phyloP scores from a whole-genome alignment of 768 basidiomycete species.

The Boletus rubescentipes region DNA sequence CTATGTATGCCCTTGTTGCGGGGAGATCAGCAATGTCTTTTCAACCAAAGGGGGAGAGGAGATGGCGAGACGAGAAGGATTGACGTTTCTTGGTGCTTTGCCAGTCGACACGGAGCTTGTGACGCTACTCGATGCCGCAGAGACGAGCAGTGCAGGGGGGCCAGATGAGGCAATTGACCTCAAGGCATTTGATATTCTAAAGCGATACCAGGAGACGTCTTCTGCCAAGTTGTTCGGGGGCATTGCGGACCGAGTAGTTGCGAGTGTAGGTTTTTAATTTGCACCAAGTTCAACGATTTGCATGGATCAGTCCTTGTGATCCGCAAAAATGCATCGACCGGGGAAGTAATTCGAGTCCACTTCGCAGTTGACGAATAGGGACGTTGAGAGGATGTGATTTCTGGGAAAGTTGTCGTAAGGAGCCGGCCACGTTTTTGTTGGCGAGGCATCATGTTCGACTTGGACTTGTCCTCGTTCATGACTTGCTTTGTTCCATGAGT shows the following conservation, averaged over 20 bases:
- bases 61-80: constrained; percentile 72
- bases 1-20: constrained; percentile 96
- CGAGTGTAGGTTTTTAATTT: background rate
- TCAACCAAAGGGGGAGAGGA: constrained; percentile 91
- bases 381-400: background rate
- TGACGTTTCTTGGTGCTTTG: constrained; percentile 81
- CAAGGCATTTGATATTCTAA: constrained; percentile 51
- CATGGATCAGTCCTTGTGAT: background rate
- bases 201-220: constrained; percentile 63
- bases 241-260: constrained; percentile 51
- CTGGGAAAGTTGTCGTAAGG: constrained; percentile 29
- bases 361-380: constrained; percentile 1
- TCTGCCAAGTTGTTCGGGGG: constrained; percentile 66
- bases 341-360: background rate
- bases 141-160: constrained; percentile 22
- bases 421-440: constrained; percentile 25
- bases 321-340: constrained; percentile 5
- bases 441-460: constrained; percentile 26
- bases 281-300: background rate
- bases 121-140: constrained; percentile 73
- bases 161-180: constrained; percentile 23
- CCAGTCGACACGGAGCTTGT: constrained; percentile 95
- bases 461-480: constrained; percentile 24
- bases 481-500: constrained; percentile 31
- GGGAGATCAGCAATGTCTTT: constrained; percentile 92